These are phyloP conservation scores for Microstegium vimineum DNA, from an alignment of 176 grass and related monocot species.

Conservation along the genomic window DNA sequence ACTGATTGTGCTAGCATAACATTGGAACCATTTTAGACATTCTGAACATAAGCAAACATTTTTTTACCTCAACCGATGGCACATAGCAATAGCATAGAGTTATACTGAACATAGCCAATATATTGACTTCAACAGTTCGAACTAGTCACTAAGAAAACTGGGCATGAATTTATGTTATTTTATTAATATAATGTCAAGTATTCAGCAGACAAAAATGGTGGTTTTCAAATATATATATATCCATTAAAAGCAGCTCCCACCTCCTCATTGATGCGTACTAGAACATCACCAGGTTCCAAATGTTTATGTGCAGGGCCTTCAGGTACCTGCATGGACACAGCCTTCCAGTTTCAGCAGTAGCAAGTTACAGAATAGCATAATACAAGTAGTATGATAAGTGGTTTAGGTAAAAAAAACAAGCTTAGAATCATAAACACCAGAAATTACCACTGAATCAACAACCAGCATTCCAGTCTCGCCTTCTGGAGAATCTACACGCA, in stretches of 20 bases:
- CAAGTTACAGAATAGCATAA: constrained; percentile 9
- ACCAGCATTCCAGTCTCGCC: constrained; percentile 97
- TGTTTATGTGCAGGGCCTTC: constrained; percentile 88
- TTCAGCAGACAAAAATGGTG: neutral
- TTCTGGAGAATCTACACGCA: constrained; percentile 65
- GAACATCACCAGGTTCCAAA: constrained; percentile 94
- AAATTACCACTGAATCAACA: constrained; percentile 96
- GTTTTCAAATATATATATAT: constrained; percentile 11
- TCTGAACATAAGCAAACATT: neutral
- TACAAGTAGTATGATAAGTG: neutral
- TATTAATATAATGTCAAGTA: neutral
- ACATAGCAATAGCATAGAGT: neutral
- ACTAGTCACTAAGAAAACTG: constrained; percentile 4
- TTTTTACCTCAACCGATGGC: neutral
- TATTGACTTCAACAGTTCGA: constrained; percentile 2
- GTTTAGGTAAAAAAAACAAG: constrained; percentile 1
- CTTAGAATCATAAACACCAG: constrained; percentile 21
- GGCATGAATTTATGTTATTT: neutral
- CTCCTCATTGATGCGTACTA: constrained; percentile 83
- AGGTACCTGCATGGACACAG: constrained; percentile 66
- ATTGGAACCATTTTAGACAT: neutral
- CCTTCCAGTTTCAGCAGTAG: neutral
- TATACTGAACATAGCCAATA: neutral
- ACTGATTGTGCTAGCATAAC: neutral
- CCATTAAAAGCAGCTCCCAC: constrained; percentile 35